phyloP scores from a whole-genome alignment of 306 rosid genomes.

The Rosa persica region DNA sequence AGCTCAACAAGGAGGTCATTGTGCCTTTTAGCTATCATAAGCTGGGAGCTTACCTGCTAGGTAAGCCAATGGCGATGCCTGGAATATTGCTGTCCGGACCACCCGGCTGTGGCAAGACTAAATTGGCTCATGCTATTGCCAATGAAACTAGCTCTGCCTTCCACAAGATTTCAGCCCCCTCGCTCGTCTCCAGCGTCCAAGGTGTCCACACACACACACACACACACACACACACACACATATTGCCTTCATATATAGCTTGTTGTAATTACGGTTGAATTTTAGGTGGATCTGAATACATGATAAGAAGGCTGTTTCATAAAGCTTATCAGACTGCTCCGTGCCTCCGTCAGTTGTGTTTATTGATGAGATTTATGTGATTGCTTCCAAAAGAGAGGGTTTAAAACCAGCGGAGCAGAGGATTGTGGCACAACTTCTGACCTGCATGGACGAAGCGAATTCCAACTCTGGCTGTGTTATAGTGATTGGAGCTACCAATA shows the following conservation, averaged over 20 bases:
- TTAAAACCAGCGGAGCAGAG: slow-evolving; percentile 77
- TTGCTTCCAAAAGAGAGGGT: slow-evolving; percentile 77
- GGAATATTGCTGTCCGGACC: slow-evolving; percentile 83
- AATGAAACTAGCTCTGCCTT: slow-evolving; percentile 68
- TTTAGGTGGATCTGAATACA: slow-evolving; percentile 80
- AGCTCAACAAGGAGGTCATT: slow-evolving; percentile 61
- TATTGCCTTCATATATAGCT: neutral
- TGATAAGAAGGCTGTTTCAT: slow-evolving; percentile 67
- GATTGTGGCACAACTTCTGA: slow-evolving; percentile 67
- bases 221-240: no score
- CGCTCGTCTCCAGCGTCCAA: no score
- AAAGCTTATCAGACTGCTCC: slow-evolving; percentile 76
- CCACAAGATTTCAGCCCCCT: slow-evolving; percentile 64
- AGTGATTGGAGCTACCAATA: slow-evolving; percentile 90
- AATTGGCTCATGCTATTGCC: slow-evolving; percentile 80
- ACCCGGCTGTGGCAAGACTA: slow-evolving; percentile 90
- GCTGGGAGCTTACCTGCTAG: slow-evolving; percentile 10
- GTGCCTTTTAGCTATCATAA: slow-evolving; percentile 24
- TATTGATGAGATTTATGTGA: slow-evolving; percentile 82
- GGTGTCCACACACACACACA: no score
- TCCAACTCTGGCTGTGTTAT: slow-evolving; percentile 61
- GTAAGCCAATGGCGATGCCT: slow-evolving; percentile 37
- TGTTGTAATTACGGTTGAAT: neutral
- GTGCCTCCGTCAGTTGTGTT: slow-evolving; percentile 78
- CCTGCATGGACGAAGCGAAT: slow-evolving; percentile 16